phyloP scores from a whole-genome alignment of 163 green algal species.

The Trebouxiophyceae sp. region DNA sequence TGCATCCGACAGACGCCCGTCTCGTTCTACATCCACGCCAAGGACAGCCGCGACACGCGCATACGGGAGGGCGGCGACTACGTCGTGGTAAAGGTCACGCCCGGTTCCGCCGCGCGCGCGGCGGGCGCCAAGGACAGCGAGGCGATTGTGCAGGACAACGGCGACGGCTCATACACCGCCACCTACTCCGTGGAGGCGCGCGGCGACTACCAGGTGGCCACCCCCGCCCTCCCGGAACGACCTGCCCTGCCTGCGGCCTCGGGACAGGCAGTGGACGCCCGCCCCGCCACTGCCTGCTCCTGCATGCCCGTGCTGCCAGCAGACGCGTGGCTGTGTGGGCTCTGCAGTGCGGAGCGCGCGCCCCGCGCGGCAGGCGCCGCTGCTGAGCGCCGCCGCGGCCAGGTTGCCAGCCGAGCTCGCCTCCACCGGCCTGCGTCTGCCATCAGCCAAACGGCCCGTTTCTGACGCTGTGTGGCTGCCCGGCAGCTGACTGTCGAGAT shows the following conservation, averaged over 20 bases:
- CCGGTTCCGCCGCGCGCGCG: slow-evolving; percentile 8
- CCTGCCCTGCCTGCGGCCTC: too few relatives aligned
- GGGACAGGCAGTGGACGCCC: too few relatives aligned
- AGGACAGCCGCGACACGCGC: slow-evolving; percentile 38
- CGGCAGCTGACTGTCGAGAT: slow-evolving; percentile 52
- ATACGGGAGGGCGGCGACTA: slow-evolving; percentile 53
- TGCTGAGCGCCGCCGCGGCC: too few relatives aligned
- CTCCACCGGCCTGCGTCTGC: too few relatives aligned
- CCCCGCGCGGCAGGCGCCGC: too few relatives aligned
- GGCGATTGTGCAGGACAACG: slow-evolving; percentile 47
- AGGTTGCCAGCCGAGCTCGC: too few relatives aligned
- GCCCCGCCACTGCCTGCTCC: too few relatives aligned
- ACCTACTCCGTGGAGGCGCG: slow-evolving; percentile 55
- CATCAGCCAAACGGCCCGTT: too few relatives aligned
- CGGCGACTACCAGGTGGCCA: slow-evolving; percentile 75
- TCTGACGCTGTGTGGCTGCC: neutral
- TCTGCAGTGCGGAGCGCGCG: too few relatives aligned
- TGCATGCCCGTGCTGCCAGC: too few relatives aligned
- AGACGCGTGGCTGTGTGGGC: too few relatives aligned
- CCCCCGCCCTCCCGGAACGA: too few relatives aligned
- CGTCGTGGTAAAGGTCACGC: slow-evolving; percentile 40
- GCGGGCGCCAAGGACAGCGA: slow-evolving; percentile 6
- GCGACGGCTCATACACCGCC: slow-evolving; percentile 73
- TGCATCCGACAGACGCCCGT: slow-evolving; percentile 26
- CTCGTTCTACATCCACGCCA: slow-evolving; percentile 46